Evolutionary conservation across 2,329 filamentous ascomycete genomes (phyloP).

Genomic region (Aureobasidium sp.): DNA sequence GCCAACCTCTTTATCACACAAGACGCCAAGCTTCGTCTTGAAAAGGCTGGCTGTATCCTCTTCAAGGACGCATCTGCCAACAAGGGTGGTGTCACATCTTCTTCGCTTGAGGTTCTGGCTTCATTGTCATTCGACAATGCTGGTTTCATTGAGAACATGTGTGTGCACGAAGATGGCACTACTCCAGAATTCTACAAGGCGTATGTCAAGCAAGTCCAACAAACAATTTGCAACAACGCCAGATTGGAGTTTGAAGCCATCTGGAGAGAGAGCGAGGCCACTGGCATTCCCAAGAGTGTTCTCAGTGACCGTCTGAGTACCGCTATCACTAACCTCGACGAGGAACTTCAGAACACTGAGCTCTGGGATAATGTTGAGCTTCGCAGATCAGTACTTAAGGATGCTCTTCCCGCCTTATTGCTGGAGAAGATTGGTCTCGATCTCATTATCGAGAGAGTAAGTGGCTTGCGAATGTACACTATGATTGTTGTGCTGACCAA

Average conservation of each 20-base stretch:
- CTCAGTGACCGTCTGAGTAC: constrained; percentile 84
- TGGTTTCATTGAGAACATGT: constrained; percentile 90
- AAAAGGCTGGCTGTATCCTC: constrained; percentile 87
- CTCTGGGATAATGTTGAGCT: constrained; percentile 80
- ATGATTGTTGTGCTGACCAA: background rate
- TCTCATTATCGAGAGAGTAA: constrained; percentile 70
- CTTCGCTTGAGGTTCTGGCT: constrained; percentile 90
- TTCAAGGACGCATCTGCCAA: constrained; percentile 98
- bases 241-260: constrained; percentile 94
- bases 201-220: constrained; percentile 88
- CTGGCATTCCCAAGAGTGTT: constrained; percentile 71
- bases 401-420: constrained; percentile 79
- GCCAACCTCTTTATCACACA: constrained; percentile 99
- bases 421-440: constrained; percentile 87
- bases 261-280: constrained; percentile 87
- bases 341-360: constrained; percentile 89
- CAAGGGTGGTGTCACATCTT: constrained; percentile 97
- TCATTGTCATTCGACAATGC: constrained; percentile 89
- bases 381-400: constrained; percentile 67
- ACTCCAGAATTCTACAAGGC: constrained; percentile 85
- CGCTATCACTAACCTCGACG: constrained; percentile 92
- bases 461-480: constrained; percentile 24
- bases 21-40: constrained; percentile 89
- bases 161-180: constrained; percentile 66
- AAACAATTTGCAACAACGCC: constrained; percentile 85